Evolutionary conservation across 2,329 filamentous ascomycete species (phyloP).

Genomic region (Microdochium bolleyi): DNA sequence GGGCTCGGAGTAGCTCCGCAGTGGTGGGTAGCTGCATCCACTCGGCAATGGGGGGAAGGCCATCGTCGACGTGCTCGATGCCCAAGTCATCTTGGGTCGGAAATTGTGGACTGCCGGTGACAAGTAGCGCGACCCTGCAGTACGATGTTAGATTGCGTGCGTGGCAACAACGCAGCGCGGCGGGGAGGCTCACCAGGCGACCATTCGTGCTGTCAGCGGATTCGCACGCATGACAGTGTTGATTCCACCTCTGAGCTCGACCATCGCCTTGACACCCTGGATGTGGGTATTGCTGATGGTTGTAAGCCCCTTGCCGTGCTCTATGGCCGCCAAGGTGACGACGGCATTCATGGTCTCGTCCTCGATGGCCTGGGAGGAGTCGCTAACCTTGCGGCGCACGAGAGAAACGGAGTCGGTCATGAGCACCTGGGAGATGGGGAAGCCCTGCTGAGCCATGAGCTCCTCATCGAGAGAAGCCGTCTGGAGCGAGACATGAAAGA

Average conservation of each 20-base stretch:
- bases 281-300: slow-evolving; percentile 37
- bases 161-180: background rate
- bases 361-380: slow-evolving; percentile 36
- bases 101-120: slow-evolving; percentile 45
- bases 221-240: slow-evolving; percentile 35
- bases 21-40: slow-evolving; percentile 30
- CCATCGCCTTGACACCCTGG: slow-evolving; percentile 38
- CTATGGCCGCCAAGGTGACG: slow-evolving; percentile 49
- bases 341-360: slow-evolving; percentile 50
- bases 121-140: slow-evolving; percentile 47
- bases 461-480: slow-evolving; percentile 51
- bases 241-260: slow-evolving; percentile 42
- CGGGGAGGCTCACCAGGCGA: slow-evolving; percentile 35
- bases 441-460: slow-evolving; percentile 40
- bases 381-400: slow-evolving; percentile 38
- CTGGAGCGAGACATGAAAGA: slow-evolving; percentile 52
- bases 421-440: slow-evolving; percentile 42
- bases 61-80: slow-evolving; percentile 25
- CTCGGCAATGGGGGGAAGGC: slow-evolving; percentile 37
- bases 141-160: background rate
- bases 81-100: slow-evolving; percentile 39
- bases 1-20: background rate
- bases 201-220: slow-evolving; percentile 46
- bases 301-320: slow-evolving; percentile 47
- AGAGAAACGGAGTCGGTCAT: slow-evolving; percentile 49